Evolutionary conservation across 2,329 filamentous ascomycete genomes (phyloP).

Genomic region (Pseudocercospora crystallina): DNA sequence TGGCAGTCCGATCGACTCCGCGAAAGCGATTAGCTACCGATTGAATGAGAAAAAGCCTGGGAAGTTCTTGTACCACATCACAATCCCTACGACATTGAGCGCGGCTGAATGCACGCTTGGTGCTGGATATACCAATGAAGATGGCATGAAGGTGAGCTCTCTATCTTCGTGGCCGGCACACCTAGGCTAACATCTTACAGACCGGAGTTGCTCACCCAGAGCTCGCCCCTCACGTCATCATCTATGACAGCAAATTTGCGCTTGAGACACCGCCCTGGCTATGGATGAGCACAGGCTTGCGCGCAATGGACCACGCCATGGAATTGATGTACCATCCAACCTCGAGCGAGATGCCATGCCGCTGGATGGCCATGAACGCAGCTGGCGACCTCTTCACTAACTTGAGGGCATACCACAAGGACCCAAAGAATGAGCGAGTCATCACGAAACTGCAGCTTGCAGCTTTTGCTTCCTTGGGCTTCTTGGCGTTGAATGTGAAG

Average conservation of each 20-base stretch:
- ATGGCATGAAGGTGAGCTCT: constrained; percentile 49
- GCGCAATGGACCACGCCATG: constrained; percentile 57
- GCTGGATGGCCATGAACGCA: constrained; percentile 47
- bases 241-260: constrained; percentile 55
- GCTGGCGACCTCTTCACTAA: constrained; percentile 49
- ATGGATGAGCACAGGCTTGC: constrained; percentile 53
- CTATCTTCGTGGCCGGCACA: no score
- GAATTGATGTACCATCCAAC: constrained; percentile 55
- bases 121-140: constrained; percentile 52
- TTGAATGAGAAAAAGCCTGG: constrained; percentile 40
- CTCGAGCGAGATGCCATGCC: constrained; percentile 51
- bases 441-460: constrained; percentile 56
- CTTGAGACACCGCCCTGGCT: constrained; percentile 52
- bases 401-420: constrained; percentile 48
- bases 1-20: constrained; percentile 55
- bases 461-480: constrained; percentile 52
- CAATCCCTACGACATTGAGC: constrained; percentile 52
- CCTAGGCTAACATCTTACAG: not conserved
- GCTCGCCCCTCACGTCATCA: constrained; percentile 49
- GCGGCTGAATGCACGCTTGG: constrained; percentile 57
- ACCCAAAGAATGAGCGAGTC: constrained; percentile 47
- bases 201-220: constrained; percentile 42
- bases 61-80: constrained; percentile 47
- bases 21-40: constrained; percentile 49
- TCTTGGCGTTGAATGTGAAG: constrained; percentile 52